Evolutionary conservation across 352 stramenopile species (phyloP).

Genomic region (Phytophthora pseudosyringae): DNA sequence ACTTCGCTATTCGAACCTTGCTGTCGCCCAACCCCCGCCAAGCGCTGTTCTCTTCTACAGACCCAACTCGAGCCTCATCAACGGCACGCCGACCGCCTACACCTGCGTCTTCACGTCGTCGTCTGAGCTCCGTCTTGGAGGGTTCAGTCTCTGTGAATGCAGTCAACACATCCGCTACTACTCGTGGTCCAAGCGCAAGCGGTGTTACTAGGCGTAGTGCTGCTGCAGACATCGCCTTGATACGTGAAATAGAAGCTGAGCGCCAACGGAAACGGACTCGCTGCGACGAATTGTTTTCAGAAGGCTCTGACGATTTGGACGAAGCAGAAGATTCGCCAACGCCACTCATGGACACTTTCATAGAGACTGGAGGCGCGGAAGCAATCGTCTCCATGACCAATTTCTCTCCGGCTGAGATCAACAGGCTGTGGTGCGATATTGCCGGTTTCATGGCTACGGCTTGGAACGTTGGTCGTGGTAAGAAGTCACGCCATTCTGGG

Average conservation of each 20-base stretch:
- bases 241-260: not conserved
- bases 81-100: no score
- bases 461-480: not conserved
- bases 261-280: not conserved
- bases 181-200: no score
- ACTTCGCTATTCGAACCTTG: no score
- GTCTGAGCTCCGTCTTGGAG: no score
- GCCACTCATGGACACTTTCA: not conserved
- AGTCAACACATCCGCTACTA: no score
- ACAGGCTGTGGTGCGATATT: not conserved
- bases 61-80: no score
- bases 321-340: not conserved
- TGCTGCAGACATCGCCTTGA: not conserved
- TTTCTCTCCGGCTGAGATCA: not conserved
- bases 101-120: no score
- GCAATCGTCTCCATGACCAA: not conserved
- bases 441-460: not conserved
- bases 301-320: not conserved
- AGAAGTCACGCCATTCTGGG: not conserved
- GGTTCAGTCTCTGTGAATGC: no score
- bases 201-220: not conserved
- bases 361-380: not conserved
- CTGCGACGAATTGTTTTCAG: not conserved
- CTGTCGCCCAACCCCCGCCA: no score
- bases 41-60: no score